Percentiles rank a stretch among this genome's conserved stretches.
Conservation (phyloP, 2,329 filamentous ascomycete genomes). For the Penicillium brevicompactum region DNA sequence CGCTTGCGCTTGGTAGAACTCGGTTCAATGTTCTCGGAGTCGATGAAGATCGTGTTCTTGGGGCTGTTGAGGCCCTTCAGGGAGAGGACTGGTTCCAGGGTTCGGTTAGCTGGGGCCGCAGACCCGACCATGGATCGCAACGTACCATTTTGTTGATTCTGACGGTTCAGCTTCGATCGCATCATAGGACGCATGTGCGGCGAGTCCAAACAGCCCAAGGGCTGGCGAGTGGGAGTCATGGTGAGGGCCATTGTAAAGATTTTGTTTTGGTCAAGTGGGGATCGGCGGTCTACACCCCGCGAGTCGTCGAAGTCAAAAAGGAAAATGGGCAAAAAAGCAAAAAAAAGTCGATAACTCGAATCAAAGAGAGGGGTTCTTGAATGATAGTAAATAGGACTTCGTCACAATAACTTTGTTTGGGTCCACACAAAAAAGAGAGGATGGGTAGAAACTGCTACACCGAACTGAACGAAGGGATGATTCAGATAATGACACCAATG, state of each 20-base stretch:
- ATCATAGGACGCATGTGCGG: constrained; percentile 35
- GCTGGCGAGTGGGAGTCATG: constrained; percentile 38
- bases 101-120: constrained; percentile 10
- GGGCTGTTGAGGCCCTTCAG: constrained; percentile 15
- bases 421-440: constrained; percentile 4
- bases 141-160: constrained; percentile 38
- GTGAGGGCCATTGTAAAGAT: constrained; percentile 35
- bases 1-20: constrained; percentile 51
- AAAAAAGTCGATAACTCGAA: not conserved
- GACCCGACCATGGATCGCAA: not conserved
- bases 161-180: constrained; percentile 34
- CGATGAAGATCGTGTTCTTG: constrained; percentile 25
- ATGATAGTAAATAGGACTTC: constrained; percentile 6
- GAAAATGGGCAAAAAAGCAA: not conserved
- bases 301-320: constrained; percentile 3
- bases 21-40: constrained; percentile 61
- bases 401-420: not conserved
- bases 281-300: constrained; percentile 23
- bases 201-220: constrained; percentile 38
- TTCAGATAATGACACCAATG: not conserved
- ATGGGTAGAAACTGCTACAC: constrained; percentile 3
- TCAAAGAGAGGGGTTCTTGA: not conserved
- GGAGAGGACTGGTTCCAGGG: constrained; percentile 1
- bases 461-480: constrained; percentile 7
- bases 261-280: constrained; percentile 34